Percentiles rank a stretch among this genome's conserved stretches.
phyloP scores from a whole-genome alignment of 768 basidiomycete species.

The Tephrocybe rancida region DNA sequence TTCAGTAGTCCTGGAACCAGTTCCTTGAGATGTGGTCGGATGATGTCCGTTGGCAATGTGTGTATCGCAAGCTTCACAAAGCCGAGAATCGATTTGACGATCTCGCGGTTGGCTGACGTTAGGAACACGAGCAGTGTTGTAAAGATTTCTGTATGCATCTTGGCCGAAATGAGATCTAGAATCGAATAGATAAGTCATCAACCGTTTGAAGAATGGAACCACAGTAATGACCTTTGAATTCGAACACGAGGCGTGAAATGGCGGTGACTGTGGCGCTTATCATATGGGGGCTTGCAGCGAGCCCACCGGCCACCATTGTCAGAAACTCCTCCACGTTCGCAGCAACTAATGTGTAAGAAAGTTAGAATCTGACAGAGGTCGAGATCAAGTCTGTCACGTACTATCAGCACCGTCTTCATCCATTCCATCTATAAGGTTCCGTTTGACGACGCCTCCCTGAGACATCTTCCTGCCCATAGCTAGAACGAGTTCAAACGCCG shows the following conservation, averaged over 20 bases:
- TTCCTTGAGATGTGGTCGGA: constrained; percentile 74
- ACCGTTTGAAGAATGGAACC: neutral
- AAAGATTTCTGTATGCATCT: constrained; percentile 83
- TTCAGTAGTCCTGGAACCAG: constrained; percentile 84
- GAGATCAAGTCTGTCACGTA: constrained; percentile 37
- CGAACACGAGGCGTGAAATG: constrained; percentile 91
- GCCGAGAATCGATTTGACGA: constrained; percentile 94
- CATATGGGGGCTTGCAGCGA: constrained; percentile 95
- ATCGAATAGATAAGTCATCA: neutral
- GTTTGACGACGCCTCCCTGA: constrained; percentile 79
- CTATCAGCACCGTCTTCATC: constrained; percentile 65
- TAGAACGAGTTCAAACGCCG: constrained; percentile 89
- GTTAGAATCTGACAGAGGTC: constrained; percentile 1
- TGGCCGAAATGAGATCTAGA: constrained; percentile 65
- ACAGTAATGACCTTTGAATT: constrained; percentile 79
- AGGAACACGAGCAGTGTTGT: constrained; percentile 89
- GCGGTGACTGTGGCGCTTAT: constrained; percentile 97
- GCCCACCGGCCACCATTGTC: constrained; percentile 95
- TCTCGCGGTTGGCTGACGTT: constrained; percentile 93
- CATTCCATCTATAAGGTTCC: constrained; percentile 80
- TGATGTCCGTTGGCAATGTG: constrained; percentile 68
- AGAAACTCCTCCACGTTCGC: constrained; percentile 91
- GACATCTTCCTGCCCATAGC: constrained; percentile 94
- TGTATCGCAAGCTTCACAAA: constrained; percentile 94
- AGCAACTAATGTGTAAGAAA: constrained; percentile 35